Evolutionary conservation across 2,329 filamentous ascomycete species (phyloP).

Genomic region (Pyricularia pennisetigena): DNA sequence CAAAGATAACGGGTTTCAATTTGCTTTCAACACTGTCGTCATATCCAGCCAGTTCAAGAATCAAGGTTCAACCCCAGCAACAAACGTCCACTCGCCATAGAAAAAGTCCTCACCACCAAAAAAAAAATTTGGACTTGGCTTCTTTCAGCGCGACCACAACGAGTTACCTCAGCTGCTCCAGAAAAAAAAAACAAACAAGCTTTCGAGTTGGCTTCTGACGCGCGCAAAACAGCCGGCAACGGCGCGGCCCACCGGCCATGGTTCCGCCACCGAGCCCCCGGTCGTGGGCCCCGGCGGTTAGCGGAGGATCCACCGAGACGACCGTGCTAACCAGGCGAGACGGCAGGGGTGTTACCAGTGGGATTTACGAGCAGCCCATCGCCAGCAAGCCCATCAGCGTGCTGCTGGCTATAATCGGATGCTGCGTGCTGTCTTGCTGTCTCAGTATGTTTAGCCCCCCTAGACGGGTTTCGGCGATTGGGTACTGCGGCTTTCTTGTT

Average conservation of each 20-base stretch:
- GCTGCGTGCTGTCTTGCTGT: background rate
- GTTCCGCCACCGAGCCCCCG: background rate
- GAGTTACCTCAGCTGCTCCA: background rate
- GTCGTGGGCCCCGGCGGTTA: background rate
- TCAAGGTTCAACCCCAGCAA: too few relatives aligned
- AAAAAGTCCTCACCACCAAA: too few relatives aligned
- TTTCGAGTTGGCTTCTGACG: background rate
- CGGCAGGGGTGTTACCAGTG: too few relatives aligned
- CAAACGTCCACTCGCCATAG: too few relatives aligned
- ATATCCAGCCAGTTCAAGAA: too few relatives aligned
- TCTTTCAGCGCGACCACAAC: background rate
- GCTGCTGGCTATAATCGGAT: background rate
- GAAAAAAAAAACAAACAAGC: background rate
- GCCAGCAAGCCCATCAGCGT: background rate
- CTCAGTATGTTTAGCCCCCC: background rate
- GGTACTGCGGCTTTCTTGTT: background rate
- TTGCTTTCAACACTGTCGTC: too few relatives aligned
- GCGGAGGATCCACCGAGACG: too few relatives aligned
- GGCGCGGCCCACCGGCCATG: background rate
- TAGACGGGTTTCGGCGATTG: too few relatives aligned
- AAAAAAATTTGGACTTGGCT: too few relatives aligned
- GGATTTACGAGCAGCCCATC: background rate
- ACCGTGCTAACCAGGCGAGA: background rate
- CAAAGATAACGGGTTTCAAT: too few relatives aligned
- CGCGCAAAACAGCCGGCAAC: background rate